Base-by-base conservation (phyloP, 441 rosid genomes). In the Populus trichocarpa region DNA sequence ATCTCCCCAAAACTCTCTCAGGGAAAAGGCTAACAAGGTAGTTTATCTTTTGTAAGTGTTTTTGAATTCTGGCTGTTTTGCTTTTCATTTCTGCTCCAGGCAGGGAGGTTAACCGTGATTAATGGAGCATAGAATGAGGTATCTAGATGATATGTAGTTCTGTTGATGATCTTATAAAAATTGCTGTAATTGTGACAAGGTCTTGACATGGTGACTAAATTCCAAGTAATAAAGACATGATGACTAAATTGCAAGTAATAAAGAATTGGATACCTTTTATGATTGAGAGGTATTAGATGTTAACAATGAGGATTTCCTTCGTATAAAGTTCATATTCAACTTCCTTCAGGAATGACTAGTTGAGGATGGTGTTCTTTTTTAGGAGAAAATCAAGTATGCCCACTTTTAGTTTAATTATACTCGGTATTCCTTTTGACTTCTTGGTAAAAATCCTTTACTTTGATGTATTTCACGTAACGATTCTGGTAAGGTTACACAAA, bases 1-100 rank as follows among this genome's bases (percentile, higher is more conserved):
- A 84, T 94, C 94, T 84, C 98, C 98, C 7, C 98, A 96, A 85
- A 79, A 91, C 81, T 94, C 98, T 76, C 88, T 96, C 57, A 90
- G 96, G 68, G 98, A 96, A 80, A 96, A 89, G 87, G 92, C 98
- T 82, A 88, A 82, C 77, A 96, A 83, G 96, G 99, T 93, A 85
- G 75, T 50, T 5, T 16, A 12, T 67, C 30, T 22, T 68, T 53
- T 50, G 26, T 33, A 6, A 35, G 26, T 76, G 11, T 61, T n/a
- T 40, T 36, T 2, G 32, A 65, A 7, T 69, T 64, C 25, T 75
- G 77, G 8, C 57, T 33, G 35, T 25, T 16, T 68, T 67, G 12
- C 46, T 20, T 46, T 65, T 18, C 32, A 12, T 57, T 53, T 18
- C 8, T 53, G 61, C 61, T 53, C 9, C 7, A 38, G 64, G 61